Evolutionary conservation across 1,284 basidiomycete species (phyloP), one percentile per base, ranked within the genome.

Genomic region (Afroboletus lepidellus): DNA sequence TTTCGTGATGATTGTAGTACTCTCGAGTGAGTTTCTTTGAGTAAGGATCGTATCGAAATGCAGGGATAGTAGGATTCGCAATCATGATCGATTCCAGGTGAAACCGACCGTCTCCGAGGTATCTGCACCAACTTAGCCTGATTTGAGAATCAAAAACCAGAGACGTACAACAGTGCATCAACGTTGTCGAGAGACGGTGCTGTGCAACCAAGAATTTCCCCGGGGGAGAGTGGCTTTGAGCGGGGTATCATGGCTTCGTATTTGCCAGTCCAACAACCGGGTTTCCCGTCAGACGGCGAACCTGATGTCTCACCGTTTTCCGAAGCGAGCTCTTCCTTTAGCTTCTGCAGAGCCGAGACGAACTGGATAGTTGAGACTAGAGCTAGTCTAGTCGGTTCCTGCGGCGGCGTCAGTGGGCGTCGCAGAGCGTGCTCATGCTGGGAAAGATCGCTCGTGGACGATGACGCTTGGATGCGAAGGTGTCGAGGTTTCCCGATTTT

Each of bases 51-150:
- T 98, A 99, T 27, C 97, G 84, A 77, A 98, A 99, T 0, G 97
- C 95, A 12, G 96, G 94, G 21, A 98, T 82, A n/a, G 80, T 74
- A 0, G 97, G 97, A 69, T 99, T 99, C 27, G 94, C 94, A 55
- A 99, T 98, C 97, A 99, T 99, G 69, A 98, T 95, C 13, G 92
- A 91, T 71, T 99, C 97, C 16, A 99, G 81, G 67, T 99, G 97
- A 75, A 99, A 99, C 13, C 97, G 86, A 18, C 97, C 97, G 65
- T 99, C 97, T 21, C 97, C 97, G 27, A 99, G 83, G 70, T 99
- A 99, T 62, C 93, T 94, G 62, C n/a, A 39, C 29, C 47, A 46
- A 30, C 30, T 67, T 36, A 67, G 57, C 48, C 33, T 45, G 51
- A 20, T 23, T 37, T 44, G n/a, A 27, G 50, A 42, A 42, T 51